Base-by-base conservation (phyloP, 169 alveolate genomes). In the Plasmodium gaboni region DNA sequence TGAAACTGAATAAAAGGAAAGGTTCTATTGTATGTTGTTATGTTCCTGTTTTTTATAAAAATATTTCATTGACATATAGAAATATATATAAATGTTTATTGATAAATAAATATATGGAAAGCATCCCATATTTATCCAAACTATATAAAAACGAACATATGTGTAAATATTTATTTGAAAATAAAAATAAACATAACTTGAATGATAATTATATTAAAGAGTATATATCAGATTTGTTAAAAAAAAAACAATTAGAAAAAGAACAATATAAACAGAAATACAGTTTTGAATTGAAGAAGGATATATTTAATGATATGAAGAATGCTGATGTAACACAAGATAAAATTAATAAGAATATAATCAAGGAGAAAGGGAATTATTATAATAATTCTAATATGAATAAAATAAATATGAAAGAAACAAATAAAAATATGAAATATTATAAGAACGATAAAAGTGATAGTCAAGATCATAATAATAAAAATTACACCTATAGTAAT, bases 51-150 rank as follows among this genome's bases (percentile, higher is more conserved):
- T 83, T 83, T 68, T 69, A 83, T 28, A 83, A 83, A 60, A 69
- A 68, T 44, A 50, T 83, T 32, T 44, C 91, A 6, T 32, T 26
- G n/a, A 28, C 72, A 10, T 83, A 83, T 28, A 67, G 91, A 68
- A 83, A 83, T 83, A 60, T 83, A 2, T 83, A 83, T 61, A 83
- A 83, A 53, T 83, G 55, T 42, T 68, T 83, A 60, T 57, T 83
- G 19, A 48, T 83, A 42, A 42, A 74, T 15, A 83, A 26, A 4
- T 83, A 83, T 22, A 68, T 68, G 48, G 83, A 83, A 67, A 83
- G 72, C 24, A 17, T 68, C 15, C 63, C 74, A 6, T 68, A 83
- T 42, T 44, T 83, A 32, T 32, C 60, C 42, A 83, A 71, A 53
- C 5, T 83, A 26, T 74, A 42, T 4, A 38, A 68, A 28, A 83